A percentile compares a stretch with the other conserved stretches of the same genome.
Conservation (phyloP, 805 yeast genomes). For the Candida hungchunana region DNA sequence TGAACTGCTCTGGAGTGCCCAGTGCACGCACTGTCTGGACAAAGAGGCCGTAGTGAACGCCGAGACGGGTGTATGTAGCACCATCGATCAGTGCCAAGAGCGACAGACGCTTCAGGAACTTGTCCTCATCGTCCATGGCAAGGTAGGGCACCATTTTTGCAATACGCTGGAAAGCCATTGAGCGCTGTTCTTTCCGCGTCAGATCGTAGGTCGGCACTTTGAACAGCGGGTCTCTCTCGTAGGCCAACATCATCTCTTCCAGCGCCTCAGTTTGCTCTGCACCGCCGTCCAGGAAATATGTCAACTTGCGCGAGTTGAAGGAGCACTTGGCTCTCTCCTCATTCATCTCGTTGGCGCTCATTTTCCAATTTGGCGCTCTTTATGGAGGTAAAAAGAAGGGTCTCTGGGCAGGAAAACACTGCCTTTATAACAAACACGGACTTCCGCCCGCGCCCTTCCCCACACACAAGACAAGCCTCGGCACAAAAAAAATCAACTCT, state of each 20-base stretch:
- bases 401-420: no score
- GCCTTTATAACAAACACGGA: no score
- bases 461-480: no score
- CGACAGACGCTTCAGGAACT: slow-evolving; percentile 52
- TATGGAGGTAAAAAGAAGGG: no score
- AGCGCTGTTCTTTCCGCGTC: slow-evolving; percentile 52
- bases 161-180: slow-evolving; percentile 49
- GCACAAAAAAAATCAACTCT: no score
- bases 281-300: slow-evolving; percentile 49
- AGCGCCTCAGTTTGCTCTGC: slow-evolving; percentile 40
- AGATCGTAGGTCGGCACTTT: slow-evolving; percentile 48
- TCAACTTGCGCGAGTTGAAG: slow-evolving; percentile 42
- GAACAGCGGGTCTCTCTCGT: slow-evolving; percentile 65
- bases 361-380: neutral
- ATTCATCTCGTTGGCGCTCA: slow-evolving; percentile 20
- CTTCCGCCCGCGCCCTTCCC: no score
- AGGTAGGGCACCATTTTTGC: slow-evolving; percentile 45
- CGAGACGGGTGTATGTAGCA: slow-evolving; percentile 71
- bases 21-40: slow-evolving; percentile 75
- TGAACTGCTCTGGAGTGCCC: slow-evolving; percentile 79
- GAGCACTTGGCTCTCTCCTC: slow-evolving; percentile 40
- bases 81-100: slow-evolving; percentile 69
- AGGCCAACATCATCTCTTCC: slow-evolving; percentile 46
- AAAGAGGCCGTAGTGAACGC: slow-evolving; percentile 84
- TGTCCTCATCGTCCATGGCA: slow-evolving; percentile 35